These are phyloP conservation scores for Cystobasidium onofrii DNA, from an alignment of 768 basidiomycete genomes.

Conservation along the genomic window DNA sequence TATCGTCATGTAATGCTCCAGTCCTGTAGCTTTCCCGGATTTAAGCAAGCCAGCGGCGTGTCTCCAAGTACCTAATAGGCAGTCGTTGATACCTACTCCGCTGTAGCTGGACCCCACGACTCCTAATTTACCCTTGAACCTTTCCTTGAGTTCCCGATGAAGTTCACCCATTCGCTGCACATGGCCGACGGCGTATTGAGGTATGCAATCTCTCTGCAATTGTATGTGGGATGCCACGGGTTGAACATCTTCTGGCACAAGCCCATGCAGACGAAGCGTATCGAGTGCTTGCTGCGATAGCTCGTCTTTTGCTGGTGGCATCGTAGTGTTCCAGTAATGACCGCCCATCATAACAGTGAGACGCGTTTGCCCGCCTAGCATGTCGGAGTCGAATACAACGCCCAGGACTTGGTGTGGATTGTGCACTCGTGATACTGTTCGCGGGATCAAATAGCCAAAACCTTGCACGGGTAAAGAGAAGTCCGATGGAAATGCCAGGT, in stretches of 20 bases:
- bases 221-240: conserved; percentile 35
- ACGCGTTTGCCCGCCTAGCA: conserved; percentile 60
- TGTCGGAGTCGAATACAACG: conserved; percentile 80
- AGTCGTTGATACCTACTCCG: conserved; percentile 34
- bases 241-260: conserved; percentile 18
- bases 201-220: conserved; percentile 63
- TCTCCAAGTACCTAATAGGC: conserved; percentile 21
- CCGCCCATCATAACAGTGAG: conserved; percentile 87
- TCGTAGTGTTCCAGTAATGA: conserved; percentile 53
- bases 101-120: conserved; percentile 32
- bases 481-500: conserved; percentile 64
- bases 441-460: conserved; percentile 89
- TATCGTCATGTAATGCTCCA: neutral
- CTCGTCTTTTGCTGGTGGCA: conserved; percentile 39
- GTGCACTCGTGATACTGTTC: conserved; percentile 44
- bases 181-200: conserved; percentile 67
- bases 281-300: conserved; percentile 25
- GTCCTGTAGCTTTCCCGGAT: neutral
- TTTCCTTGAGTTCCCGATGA: conserved; percentile 47
- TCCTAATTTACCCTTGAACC: conserved; percentile 10
- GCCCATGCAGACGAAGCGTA: conserved; percentile 21
- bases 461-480: conserved; percentile 57
- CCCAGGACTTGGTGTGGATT: conserved; percentile 60
- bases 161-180: conserved; percentile 60
- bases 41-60: neutral